These are phyloP conservation scores for Microcyclospora pomicola DNA, from an alignment of 2,329 filamentous ascomycete genomes.

Conservation along the genomic window DNA sequence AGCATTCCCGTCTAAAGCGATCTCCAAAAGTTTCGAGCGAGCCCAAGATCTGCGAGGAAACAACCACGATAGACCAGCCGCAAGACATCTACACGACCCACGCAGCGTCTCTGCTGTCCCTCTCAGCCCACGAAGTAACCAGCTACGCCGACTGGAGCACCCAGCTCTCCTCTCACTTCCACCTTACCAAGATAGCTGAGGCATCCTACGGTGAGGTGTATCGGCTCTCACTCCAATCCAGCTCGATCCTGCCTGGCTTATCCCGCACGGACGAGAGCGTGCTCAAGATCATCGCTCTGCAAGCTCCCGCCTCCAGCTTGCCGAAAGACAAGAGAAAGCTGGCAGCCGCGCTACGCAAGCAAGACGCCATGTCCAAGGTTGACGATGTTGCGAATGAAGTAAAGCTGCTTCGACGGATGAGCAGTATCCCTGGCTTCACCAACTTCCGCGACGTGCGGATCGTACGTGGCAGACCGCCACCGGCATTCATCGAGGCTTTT, in stretches of 20 bases:
- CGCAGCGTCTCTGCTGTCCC: slow-evolving; percentile 14
- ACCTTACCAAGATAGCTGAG: slow-evolving; percentile 49
- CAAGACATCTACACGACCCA: slow-evolving; percentile 12
- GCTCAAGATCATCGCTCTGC: slow-evolving; percentile 32
- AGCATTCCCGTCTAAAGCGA: background rate
- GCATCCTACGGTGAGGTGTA: slow-evolving; percentile 55
- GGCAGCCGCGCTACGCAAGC: slow-evolving; percentile 29
- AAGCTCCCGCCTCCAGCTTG: slow-evolving; percentile 26
- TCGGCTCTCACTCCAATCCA: slow-evolving; percentile 33
- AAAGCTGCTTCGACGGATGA: slow-evolving; percentile 42
- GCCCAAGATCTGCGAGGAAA: background rate
- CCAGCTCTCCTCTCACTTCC: slow-evolving; percentile 29
- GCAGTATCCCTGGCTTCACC: slow-evolving; percentile 48
- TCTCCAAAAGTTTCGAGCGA: background rate
- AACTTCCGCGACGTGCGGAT: slow-evolving; percentile 46
- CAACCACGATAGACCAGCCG: background rate
- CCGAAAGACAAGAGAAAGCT: slow-evolving; percentile 36
- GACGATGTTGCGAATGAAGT: slow-evolving; percentile 34
- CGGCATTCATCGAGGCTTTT: slow-evolving; percentile 35
- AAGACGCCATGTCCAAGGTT: slow-evolving; percentile 31
- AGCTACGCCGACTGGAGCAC: slow-evolving; percentile 30
- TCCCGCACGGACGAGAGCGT: slow-evolving; percentile 30
- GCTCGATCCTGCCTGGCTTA: slow-evolving; percentile 12
- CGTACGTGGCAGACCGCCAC: slow-evolving; percentile 41
- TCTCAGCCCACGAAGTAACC: slow-evolving; percentile 20